Percentiles rank a stretch among this genome's conserved stretches.
Conservation (phyloP, 1,139 yeast genomes). For the Pichia sp. region DNA sequence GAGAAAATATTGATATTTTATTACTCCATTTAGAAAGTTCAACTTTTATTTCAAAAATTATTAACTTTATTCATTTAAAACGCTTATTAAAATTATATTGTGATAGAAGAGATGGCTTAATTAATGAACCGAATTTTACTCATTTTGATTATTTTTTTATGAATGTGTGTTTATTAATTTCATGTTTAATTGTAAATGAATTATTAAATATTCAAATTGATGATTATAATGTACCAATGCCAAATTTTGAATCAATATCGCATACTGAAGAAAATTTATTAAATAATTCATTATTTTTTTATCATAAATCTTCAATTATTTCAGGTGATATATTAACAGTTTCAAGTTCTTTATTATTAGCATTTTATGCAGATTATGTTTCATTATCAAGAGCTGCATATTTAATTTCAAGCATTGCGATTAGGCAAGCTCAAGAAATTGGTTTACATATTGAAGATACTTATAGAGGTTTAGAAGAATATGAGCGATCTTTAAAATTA, state of each 20-base stretch:
- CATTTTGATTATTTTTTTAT: constrained; percentile 26
- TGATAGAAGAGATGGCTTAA: constrained; percentile 23
- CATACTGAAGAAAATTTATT: constrained; percentile 16
- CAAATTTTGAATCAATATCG: constrained; percentile 12
- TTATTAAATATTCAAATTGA: not conserved
- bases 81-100: constrained; percentile 18
- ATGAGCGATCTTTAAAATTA: constrained; percentile 37
- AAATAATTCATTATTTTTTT: constrained; percentile 41
- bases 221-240: not conserved
- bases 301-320: constrained; percentile 40
- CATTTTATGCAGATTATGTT: constrained; percentile 41
- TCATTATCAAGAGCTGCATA: constrained; percentile 39
- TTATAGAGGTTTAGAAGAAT: constrained; percentile 32
- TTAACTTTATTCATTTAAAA: constrained; percentile 10
- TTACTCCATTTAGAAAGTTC: constrained; percentile 3
- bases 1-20: constrained; percentile 19
- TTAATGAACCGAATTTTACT: constrained; percentile 20
- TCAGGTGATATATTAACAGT: constrained; percentile 48
- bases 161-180: constrained; percentile 22
- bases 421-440: constrained; percentile 55
- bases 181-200: constrained; percentile 16
- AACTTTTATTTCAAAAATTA: constrained; percentile 4
- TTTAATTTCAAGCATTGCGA: constrained; percentile 44
- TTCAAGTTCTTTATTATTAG: constrained; percentile 42
- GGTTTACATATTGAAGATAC: constrained; percentile 61